phyloP scores from a whole-genome alignment of 2,329 filamentous ascomycete genomes.

The Camillea tinctor region DNA sequence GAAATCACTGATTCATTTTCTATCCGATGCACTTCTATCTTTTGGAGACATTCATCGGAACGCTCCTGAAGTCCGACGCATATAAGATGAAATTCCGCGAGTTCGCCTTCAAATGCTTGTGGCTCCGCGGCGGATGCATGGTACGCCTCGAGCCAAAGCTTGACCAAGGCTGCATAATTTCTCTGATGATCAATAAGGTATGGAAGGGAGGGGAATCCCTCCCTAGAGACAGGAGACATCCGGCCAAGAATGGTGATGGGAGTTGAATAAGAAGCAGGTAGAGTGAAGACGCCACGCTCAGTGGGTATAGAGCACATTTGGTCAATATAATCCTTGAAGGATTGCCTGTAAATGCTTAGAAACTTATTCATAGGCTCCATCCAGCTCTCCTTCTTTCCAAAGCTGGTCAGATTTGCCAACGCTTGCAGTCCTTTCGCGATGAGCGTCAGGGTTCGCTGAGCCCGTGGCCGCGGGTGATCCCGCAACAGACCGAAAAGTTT shows the following conservation, averaged over 20 bases:
- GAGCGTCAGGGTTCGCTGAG: slow-evolving; percentile 84
- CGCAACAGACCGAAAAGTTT: slow-evolving; percentile 83
- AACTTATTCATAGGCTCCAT: slow-evolving; percentile 99
- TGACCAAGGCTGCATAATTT: slow-evolving; percentile 80
- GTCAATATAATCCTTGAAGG: slow-evolving; percentile 87
- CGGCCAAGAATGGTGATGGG: slow-evolving; percentile 86
- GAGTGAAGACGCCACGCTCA: slow-evolving; percentile 60
- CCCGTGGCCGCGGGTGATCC: slow-evolving; percentile 79
- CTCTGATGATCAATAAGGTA: slow-evolving; percentile 89
- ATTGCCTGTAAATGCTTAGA: slow-evolving; percentile 68
- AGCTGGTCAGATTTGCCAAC: slow-evolving; percentile 84
- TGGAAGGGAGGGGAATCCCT: slow-evolving; percentile 90
- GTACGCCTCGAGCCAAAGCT: slow-evolving; percentile 69
- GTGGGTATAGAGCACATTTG: slow-evolving; percentile 79
- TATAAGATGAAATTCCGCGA: slow-evolving; percentile 52
- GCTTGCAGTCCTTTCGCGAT: slow-evolving; percentile 92
- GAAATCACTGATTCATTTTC: slow-evolving; percentile 35
- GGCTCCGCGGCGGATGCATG: slow-evolving; percentile 31
- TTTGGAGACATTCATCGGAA: slow-evolving; percentile 50
- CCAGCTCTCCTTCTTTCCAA: slow-evolving; percentile 95
- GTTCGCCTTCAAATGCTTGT: slow-evolving; percentile 48
- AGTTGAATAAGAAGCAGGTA: slow-evolving; percentile 86
- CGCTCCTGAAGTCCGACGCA: slow-evolving; percentile 51
- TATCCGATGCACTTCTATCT: slow-evolving; percentile 45
- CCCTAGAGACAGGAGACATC: slow-evolving; percentile 74